Percentiles rank a stretch among this genome's conserved stretches.
Conservation (phyloP, 2,329 filamentous ascomycete genomes). For the Aspergillus sp. region DNA sequence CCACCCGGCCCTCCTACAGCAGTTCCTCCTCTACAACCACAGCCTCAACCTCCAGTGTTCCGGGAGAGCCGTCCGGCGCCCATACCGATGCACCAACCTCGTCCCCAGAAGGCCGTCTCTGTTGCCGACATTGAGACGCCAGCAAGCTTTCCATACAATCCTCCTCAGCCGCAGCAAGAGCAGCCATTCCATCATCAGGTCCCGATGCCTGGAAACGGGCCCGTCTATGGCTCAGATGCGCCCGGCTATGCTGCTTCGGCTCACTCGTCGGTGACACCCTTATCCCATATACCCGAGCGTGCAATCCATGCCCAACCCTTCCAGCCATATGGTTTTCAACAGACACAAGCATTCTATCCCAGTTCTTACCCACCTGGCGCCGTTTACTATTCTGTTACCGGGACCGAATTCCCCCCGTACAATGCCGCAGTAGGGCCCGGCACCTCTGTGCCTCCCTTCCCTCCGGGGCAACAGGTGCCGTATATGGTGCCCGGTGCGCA, state of each 20-base stretch:
- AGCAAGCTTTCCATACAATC: slow-evolving; percentile 60
- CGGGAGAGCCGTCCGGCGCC: slow-evolving; percentile 62
- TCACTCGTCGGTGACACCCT: slow-evolving; percentile 72
- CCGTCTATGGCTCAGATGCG: slow-evolving; percentile 54
- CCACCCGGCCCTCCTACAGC: slow-evolving; percentile 23
- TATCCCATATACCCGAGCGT: slow-evolving; percentile 90
- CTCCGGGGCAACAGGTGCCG: slow-evolving; percentile 53
- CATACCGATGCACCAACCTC: slow-evolving; percentile 87
- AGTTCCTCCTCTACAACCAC: slow-evolving; percentile 38
- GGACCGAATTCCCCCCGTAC: slow-evolving; percentile 44
- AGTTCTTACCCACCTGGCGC: slow-evolving; percentile 60
- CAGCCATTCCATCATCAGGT: slow-evolving; percentile 94
- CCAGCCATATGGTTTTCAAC: slow-evolving; percentile 71
- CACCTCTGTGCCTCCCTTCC: slow-evolving; percentile 58
- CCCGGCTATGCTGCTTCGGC: slow-evolving; percentile 62
- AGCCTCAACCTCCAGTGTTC: slow-evolving; percentile 58
- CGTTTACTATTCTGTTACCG: slow-evolving; percentile 68
- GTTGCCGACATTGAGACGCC: slow-evolving; percentile 91
- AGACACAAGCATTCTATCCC: slow-evolving; percentile 59
- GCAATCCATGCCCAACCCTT: slow-evolving; percentile 89
- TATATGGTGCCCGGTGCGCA: slow-evolving; percentile 36
- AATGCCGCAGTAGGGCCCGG: slow-evolving; percentile 50
- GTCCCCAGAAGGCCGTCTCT: slow-evolving; percentile 91
- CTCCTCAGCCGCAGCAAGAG: slow-evolving; percentile 67
- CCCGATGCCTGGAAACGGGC: slow-evolving; percentile 70